phyloP scores from a whole-genome alignment of 805 yeast species.

The Kluyveromyces aestuarii region DNA sequence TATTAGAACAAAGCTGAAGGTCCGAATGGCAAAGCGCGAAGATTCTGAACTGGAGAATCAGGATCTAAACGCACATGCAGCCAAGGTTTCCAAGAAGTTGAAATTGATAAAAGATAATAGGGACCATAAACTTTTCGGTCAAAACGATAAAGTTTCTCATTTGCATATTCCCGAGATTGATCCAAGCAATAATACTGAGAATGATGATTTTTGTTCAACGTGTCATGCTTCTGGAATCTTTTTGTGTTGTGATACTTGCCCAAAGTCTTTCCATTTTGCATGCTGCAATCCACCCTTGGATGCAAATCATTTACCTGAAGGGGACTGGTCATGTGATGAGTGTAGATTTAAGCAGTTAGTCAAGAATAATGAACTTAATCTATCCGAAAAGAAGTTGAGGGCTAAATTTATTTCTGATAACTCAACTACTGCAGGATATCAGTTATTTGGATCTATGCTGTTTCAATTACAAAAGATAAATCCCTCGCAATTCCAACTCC shows the following conservation, averaged over 20 bases:
- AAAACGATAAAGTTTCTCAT: constrained; percentile 15
- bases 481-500: constrained; percentile 61
- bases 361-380: constrained; percentile 14
- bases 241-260: constrained; percentile 90
- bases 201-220: constrained; percentile 85
- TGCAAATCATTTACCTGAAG: constrained; percentile 68
- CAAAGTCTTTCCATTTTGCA: constrained; percentile 81
- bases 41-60: neutral
- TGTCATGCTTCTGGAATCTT: constrained; percentile 88
- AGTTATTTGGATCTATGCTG: constrained; percentile 48
- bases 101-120: constrained; percentile 6
- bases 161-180: constrained; percentile 15
- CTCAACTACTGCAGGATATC: constrained; percentile 8
- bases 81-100: constrained; percentile 12
- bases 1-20: constrained; percentile 12
- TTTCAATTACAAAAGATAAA: constrained; percentile 49
- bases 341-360: constrained; percentile 42
- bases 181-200: constrained; percentile 33
- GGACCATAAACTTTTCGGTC: constrained; percentile 38
- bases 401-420: constrained; percentile 11
- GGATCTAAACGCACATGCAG: neutral
- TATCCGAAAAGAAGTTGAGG: constrained; percentile 15
- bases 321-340: constrained; percentile 80
- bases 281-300: constrained; percentile 88
- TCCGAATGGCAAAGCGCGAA: neutral